Evolutionary conservation across 352 stramenopile genomes (phyloP), one percentile per base, ranked within the genome.

Genomic region (Hyphochytrium catenoides): DNA sequence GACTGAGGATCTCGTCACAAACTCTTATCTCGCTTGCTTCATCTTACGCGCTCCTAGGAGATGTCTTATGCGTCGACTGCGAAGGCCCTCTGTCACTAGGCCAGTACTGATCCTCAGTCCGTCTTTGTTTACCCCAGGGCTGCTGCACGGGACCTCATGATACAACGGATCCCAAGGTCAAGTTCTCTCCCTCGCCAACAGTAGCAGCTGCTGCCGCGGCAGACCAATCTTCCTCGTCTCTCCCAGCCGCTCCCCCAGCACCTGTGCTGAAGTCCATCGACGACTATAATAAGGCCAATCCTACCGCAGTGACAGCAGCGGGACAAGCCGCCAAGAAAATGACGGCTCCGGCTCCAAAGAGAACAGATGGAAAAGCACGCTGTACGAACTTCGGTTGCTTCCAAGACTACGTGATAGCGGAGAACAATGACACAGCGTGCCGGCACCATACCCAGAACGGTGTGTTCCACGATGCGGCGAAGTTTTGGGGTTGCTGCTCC

Each of bases 401-500:
- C 47, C 53, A 89, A 45, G 74, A 88, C 51, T 93, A 88, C 45
- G 54, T 67, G 7, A 66, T 91, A n/a, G 57, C 54, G 2, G 73
- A 91, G 14, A 93, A 93, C 48, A 36, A 50, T 15, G 49, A 56
- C 1, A 46, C 41, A 14, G 59, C 64, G 27, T 93, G 79, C 45
- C 51, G 43, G 31, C 77, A 90, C 54, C 77, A 93, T 50, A 60
- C 58, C 5, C 69, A 68, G 7, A 58, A 72, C 23, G 78, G 78
- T 1, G 68, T 93, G 24, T 93, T 93, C 54, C 78, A 91, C 46
- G 79, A 93, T 43, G 70, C 69, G 30, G 66, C 69, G 47, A 93
- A 93, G 53, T 89, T 68, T 53, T 93, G 79, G 79, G 78, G 59
- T 42, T 93, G 79, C 59, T 93, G 79, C 45, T 74, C 77, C 11